Evolutionary conservation across 140 eudicot genomes (phyloP).

Genomic region (Stevia rebaudiana): DNA sequence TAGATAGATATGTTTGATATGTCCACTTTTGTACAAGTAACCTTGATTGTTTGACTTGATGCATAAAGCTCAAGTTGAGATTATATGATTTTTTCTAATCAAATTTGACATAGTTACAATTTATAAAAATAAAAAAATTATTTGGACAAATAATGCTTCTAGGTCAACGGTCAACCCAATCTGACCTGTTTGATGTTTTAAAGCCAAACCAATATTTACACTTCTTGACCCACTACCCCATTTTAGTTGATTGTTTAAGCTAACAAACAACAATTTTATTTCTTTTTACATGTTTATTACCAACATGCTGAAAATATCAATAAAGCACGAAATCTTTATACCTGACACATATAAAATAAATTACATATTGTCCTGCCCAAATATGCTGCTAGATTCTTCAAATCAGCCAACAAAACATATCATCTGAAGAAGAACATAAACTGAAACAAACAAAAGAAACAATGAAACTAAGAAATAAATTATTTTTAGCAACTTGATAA

Average conservation of each 20-base stretch:
- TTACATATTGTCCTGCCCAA: not conserved
- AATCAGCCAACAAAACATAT: conserved; percentile 19
- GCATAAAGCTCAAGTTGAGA: too few species aligned
- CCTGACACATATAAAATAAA: conserved; percentile 6
- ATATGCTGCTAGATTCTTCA: conserved; percentile 2
- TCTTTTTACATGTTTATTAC: not conserved
- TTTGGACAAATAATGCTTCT: not conserved
- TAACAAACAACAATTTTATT: not conserved
- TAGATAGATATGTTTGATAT: too few species aligned
- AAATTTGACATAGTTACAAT: not conserved
- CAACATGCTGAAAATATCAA: not conserved
- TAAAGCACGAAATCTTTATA: not conserved
- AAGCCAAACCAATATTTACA: not conserved
- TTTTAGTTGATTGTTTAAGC: not conserved
- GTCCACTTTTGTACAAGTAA: too few species aligned
- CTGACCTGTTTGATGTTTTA: not conserved
- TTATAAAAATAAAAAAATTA: not conserved
- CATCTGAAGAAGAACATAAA: conserved; percentile 7
- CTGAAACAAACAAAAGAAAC: conserved; percentile 4
- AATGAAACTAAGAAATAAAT: conserved; percentile 13
- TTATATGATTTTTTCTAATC: not conserved
- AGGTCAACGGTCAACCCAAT: not conserved
- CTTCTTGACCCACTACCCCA: not conserved
- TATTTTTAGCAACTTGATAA: conserved; percentile 26
- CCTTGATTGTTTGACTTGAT: too few species aligned